Evolutionary conservation across 768 basidiomycete species (phyloP), one percentile per base, ranked within the genome.

Genomic region (Phaeolepiota aurea): DNA sequence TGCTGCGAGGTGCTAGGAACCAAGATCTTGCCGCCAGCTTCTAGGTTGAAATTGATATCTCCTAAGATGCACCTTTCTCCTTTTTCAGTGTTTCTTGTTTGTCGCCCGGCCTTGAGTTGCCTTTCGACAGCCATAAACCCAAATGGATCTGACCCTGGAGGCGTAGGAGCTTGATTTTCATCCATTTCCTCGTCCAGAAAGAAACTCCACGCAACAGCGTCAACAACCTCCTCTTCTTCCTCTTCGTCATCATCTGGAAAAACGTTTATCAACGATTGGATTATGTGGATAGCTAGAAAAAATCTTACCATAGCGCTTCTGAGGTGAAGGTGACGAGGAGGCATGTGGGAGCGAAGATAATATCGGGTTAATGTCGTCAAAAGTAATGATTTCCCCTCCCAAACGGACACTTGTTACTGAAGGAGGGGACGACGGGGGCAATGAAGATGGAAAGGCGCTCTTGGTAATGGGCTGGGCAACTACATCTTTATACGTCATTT

Each of bases 61-160:
- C 7, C 7, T n/a, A 28, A 28, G 7, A 28, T n/a, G 7, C 25
- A 7, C 7, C 25, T 7, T 28, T 28, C 25, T 28, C 7, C 47
- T 4, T 43, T 50, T n/a, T 38, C 39, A n/a, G n/a, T n/a, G n/a
- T n/a, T n/a, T n/a, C n/a, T n/a, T n/a, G n/a, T n/a, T 3, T 52
- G 47, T 4, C 72, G 71, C 31, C 66, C 59, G 1, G 55, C 63
- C 48, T 71, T 74, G 45, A 77, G 52, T 37, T 66, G 71, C 38
- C 62, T 64, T 51, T 79, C 76, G 0, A 74, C 64, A 13, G 75
- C 71, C 21, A 75, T 59, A 45, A 79, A 77, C 0, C 76, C 77
- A 44, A 79, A 79, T 0, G 75, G 76, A 44, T 79, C 76, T 0
- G 72, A 72, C 21, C 48, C 55, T 5, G 52, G 47, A 18, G 46